Base-by-base conservation (phyloP, 768 basidiomycete genomes). In the Melanogaster broomeanus region DNA sequence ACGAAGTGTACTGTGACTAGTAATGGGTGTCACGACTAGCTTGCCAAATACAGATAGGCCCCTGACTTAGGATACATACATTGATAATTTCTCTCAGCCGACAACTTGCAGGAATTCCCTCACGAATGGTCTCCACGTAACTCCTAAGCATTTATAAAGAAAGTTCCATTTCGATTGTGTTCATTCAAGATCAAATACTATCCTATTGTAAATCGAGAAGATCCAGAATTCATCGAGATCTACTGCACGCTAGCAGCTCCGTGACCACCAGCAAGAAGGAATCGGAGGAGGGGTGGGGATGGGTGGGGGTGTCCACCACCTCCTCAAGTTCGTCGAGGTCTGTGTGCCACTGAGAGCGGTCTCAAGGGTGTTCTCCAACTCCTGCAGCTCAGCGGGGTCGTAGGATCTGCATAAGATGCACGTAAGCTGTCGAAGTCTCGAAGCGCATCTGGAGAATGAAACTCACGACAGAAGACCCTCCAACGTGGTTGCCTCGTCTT, bases 241-340 rank as follows among this genome's bases (percentile, higher is more conserved):
- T 8, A 10, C 39, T 25, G 22, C 27, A 28, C 48, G 39, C 27
- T 34, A 31, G 39, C n/a, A n/a, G 13, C 28, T 49, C 30, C 39
- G 39, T n/a, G 38, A 28, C 48, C 48, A 49, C 48, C 48, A 49
- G 25, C 48, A 49, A 9, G 48, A 49, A 11, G 48, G 48, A 39
- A 42, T 49, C 11, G 39, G 48, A 28, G 48, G 39, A 28, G 48
- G 48, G 22, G 24, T 39, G 18, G 48, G 48, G 27, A 49, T 41
- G 27, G 48, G 48, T 30, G 39, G 48, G 16, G 48, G 48, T 12
- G 48, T 28, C 48, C n/a, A n/a, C n/a, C 47, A 48, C 25, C 48
- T 49, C 39, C 40, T 49, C 6, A 18, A 31, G n/a, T 49, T 38
- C 12, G 37, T 19, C 3, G 38, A 18, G 6, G 37, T 41, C 16